Conservation (phyloP, 306 rosid genomes). For the Oemleria cerasiformis region DNA sequence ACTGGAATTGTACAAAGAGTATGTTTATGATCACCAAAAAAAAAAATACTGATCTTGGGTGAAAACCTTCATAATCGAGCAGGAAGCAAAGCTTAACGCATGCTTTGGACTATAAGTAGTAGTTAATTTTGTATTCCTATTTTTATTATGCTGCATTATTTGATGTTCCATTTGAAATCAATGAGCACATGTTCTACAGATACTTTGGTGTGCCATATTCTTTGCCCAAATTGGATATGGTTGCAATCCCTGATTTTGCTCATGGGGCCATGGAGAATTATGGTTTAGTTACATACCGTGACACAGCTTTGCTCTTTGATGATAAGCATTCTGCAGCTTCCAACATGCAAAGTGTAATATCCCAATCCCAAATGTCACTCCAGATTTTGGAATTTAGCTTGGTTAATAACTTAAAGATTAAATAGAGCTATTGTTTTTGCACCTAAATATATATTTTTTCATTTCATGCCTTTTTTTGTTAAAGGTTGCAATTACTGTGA, state of each 20-base stretch:
- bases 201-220: too few relatives aligned
- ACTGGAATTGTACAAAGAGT: slow-evolving; percentile 70
- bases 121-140: neutral
- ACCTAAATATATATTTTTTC: slow-evolving; percentile 8
- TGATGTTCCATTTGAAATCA: too few relatives aligned
- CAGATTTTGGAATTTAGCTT: slow-evolving; percentile 15
- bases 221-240: too few relatives aligned
- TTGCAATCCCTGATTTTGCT: too few relatives aligned
- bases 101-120: slow-evolving; percentile 10
- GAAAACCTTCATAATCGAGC: slow-evolving; percentile 14
- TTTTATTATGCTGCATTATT: too few relatives aligned
- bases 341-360: slow-evolving; percentile 74
- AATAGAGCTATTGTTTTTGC: slow-evolving; percentile 18
- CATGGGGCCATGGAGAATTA: slow-evolving; percentile 99
- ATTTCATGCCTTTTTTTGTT: slow-evolving; percentile 27
- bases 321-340: slow-evolving; percentile 82
- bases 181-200: too few relatives aligned
- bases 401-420: slow-evolving; percentile 13
- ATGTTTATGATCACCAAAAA: slow-evolving; percentile 30
- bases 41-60: slow-evolving; percentile 4
- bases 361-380: slow-evolving; percentile 20
- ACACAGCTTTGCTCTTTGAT: slow-evolving; percentile 83
- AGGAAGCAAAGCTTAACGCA: neutral
- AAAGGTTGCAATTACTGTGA: slow-evolving; percentile 83
- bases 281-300: slow-evolving; percentile 89